Evolutionary conservation across 441 rosid species (phyloP).

Genomic region (Croton setiger): DNA sequence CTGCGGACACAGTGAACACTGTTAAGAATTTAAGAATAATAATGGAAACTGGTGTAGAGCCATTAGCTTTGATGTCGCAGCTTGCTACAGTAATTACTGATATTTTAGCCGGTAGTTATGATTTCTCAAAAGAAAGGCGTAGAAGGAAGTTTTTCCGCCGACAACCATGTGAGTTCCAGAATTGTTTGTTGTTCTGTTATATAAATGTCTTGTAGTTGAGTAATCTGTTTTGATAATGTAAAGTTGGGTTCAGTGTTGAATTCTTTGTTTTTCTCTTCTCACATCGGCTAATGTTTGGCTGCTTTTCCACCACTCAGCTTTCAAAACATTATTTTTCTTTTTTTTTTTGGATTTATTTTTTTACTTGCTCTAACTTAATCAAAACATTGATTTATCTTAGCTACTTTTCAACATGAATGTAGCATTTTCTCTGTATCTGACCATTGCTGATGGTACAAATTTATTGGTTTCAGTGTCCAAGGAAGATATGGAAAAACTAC

Average conservation of each 20-base stretch:
- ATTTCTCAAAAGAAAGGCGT: constrained; percentile 69
- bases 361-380: background rate
- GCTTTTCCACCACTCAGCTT: background rate
- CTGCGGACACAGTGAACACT: constrained; percentile 98
- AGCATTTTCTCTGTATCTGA: background rate
- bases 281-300: background rate
- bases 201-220: constrained; percentile 6
- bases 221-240: constrained; percentile 13
- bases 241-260: background rate
- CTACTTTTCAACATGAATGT: background rate
- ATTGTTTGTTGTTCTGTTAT: constrained; percentile 12
- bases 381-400: background rate
- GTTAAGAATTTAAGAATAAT: constrained; percentile 87
- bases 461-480: constrained; percentile 66
- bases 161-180: constrained; percentile 69
- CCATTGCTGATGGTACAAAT: constrained; percentile 12
- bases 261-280: background rate
- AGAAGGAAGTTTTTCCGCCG: constrained; percentile 76
- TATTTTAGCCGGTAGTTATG: constrained; percentile 89
- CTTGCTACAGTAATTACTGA: constrained; percentile 98
- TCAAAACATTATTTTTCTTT: background rate
- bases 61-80: constrained; percentile 97
- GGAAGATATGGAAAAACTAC: constrained; percentile 95
- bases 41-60: constrained; percentile 97
- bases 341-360: background rate